Evolutionary conservation across 345 rosid genomes (phyloP).

Genomic region (Salix caprea): DNA sequence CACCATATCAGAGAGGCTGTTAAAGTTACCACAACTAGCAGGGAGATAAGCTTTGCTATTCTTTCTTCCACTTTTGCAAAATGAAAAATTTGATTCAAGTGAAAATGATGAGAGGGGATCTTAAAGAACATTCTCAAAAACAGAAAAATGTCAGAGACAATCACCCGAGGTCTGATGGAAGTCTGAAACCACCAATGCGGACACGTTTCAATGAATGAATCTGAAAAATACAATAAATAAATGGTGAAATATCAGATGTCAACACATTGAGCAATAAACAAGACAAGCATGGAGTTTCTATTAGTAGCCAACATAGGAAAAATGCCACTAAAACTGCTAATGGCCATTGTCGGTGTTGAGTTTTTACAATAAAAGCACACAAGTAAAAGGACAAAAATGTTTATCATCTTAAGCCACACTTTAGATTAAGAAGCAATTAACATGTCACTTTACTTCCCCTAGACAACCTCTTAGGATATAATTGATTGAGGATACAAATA

Average conservation of each 20-base stretch:
- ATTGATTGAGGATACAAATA: not conserved
- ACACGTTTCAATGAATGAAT: constrained; percentile 72
- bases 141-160: constrained; percentile 9
- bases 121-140: not conserved
- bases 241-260: not conserved
- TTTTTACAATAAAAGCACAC: too few species aligned
- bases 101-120: not conserved
- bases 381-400: not conserved
- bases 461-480: not conserved
- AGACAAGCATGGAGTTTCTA: constrained; percentile 4
- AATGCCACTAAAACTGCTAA: not conserved
- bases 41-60: not conserved
- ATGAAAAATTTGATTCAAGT: not conserved
- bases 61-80: not conserved
- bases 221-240: constrained; percentile 33
- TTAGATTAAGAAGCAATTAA: not conserved
- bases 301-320: not conserved
- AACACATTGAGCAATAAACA: not conserved
- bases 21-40: not conserved
- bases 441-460: not conserved
- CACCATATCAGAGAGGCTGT: not conserved
- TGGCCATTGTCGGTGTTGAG: not conserved
- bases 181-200: constrained; percentile 86
- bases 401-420: not conserved
- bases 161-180: constrained; percentile 91